Evolutionary conservation across 73 alveolate species (phyloP).

Genomic region (Tetrahymena malaccensis): DNA sequence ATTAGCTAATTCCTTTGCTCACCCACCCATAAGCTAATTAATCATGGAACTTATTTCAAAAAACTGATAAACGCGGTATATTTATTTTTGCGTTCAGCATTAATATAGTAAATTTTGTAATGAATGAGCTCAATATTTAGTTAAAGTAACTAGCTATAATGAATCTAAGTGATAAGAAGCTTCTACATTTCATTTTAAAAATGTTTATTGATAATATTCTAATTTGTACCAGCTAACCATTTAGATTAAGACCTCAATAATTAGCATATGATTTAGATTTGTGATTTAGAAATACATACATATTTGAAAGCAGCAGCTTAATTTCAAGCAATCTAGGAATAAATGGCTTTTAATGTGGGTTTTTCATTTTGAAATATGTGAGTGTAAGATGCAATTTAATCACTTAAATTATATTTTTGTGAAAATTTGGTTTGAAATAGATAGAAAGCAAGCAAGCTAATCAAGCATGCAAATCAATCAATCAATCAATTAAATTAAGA

Average conservation of each 20-base stretch:
- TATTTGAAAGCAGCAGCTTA: neutral
- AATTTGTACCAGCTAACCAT: neutral
- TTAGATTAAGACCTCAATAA: neutral
- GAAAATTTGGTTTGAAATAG: neutral
- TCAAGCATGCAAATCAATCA: neutral
- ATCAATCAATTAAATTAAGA: neutral
- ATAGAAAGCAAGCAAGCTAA: neutral
- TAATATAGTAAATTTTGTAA: no score
- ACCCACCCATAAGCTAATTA: neutral
- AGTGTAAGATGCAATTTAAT: neutral
- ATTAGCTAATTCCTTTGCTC: no score
- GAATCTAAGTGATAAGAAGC: neutral
- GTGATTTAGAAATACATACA: neutral
- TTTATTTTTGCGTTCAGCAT: neutral
- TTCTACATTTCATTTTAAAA: neutral
- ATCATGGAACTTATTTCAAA: neutral
- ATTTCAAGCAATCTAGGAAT: neutral
- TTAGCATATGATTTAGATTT: neutral
- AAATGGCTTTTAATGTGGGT: neutral
- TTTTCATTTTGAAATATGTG: neutral
- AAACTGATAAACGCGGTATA: neutral
- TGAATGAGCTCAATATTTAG: neutral
- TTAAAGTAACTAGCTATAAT: neutral
- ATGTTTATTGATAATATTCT: neutral
- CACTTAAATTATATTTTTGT: neutral